Conservation (phyloP, 441 rosid genomes). For the Adansonia gregorii region DNA sequence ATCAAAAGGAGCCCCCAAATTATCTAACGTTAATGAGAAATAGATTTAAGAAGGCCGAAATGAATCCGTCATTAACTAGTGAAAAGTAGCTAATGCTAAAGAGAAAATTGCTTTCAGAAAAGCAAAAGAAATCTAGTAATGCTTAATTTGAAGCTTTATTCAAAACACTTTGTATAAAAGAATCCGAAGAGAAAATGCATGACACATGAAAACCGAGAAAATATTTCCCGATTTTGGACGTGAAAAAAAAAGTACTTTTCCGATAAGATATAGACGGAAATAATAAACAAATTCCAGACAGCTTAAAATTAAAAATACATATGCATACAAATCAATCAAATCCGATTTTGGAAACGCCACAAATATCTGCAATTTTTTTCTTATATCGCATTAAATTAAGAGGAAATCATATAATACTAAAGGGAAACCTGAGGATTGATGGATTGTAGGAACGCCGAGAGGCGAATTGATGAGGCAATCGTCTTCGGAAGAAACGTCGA, state of each 20-base stretch:
- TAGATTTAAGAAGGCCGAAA: neutral
- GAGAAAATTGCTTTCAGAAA: slow-evolving; percentile 12
- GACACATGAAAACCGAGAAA: neutral
- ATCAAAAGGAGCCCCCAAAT: neutral
- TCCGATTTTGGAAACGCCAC: neutral
- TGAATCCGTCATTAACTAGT: neutral
- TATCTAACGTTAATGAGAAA: neutral
- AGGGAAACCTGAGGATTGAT: slow-evolving; percentile 20
- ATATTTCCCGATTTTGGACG: no score
- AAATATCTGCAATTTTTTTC: neutral
- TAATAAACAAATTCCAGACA: neutral
- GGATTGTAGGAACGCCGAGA: slow-evolving; percentile 32
- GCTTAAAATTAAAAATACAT: neutral
- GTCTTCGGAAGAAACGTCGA: slow-evolving; percentile 79
- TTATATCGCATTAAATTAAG: neutral
- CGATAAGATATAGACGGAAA: neutral
- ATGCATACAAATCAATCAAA: neutral
- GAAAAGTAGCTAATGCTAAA: neutral
- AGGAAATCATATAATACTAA: neutral
- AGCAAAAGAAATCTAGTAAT: neutral
- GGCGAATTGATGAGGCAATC: slow-evolving; percentile 77
- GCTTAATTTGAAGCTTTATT: neutral
- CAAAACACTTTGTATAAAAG: neutral
- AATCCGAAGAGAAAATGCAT: neutral
- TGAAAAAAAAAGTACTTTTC: neutral